phyloP scores from a whole-genome alignment of 805 yeast genomes.

The Yarrowia osloensis region DNA sequence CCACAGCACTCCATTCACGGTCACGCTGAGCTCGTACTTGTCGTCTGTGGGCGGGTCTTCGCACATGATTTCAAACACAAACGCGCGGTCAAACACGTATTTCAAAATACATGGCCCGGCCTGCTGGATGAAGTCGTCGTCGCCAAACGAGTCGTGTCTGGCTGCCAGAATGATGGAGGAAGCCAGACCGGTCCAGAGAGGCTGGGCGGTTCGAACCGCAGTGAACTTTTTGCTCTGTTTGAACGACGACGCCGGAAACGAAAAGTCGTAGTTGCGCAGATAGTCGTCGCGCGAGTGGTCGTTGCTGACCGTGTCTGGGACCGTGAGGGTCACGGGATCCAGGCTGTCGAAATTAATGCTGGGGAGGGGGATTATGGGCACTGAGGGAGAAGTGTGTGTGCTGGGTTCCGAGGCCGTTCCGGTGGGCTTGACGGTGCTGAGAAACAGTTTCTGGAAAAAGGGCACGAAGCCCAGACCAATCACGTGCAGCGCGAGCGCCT shows the following conservation, averaged over 20 bases:
- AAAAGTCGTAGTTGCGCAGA: constrained; percentile 34
- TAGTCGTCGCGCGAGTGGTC: not conserved
- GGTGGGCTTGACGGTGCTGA: constrained; percentile 32
- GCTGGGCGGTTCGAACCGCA: constrained; percentile 39
- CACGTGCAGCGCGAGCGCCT: constrained; percentile 42
- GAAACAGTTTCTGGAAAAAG: constrained; percentile 38
- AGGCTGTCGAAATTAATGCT: constrained; percentile 13
- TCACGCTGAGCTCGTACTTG: constrained; percentile 43
- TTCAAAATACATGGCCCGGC: constrained; percentile 41
- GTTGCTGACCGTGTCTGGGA: constrained; percentile 3
- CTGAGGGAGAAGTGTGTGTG: not conserved
- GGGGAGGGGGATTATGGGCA: not conserved
- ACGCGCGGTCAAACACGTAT: constrained; percentile 42
- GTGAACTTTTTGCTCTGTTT: constrained; percentile 40
- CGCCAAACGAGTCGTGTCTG: constrained; percentile 36
- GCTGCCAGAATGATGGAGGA: constrained; percentile 42
- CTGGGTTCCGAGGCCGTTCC: not conserved
- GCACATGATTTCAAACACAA: constrained; percentile 33
- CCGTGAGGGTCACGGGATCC: constrained; percentile 30
- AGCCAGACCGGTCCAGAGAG: constrained; percentile 44
- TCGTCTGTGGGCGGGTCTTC: constrained; percentile 38
- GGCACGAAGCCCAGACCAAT: constrained; percentile 40
- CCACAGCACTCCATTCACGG: constrained; percentile 70
- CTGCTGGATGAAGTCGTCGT: constrained; percentile 18
- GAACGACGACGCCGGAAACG: constrained; percentile 34